These are phyloP conservation scores for Blastomyces percursus DNA, from an alignment of 2,329 filamentous ascomycete genomes.

Conservation along the genomic window DNA sequence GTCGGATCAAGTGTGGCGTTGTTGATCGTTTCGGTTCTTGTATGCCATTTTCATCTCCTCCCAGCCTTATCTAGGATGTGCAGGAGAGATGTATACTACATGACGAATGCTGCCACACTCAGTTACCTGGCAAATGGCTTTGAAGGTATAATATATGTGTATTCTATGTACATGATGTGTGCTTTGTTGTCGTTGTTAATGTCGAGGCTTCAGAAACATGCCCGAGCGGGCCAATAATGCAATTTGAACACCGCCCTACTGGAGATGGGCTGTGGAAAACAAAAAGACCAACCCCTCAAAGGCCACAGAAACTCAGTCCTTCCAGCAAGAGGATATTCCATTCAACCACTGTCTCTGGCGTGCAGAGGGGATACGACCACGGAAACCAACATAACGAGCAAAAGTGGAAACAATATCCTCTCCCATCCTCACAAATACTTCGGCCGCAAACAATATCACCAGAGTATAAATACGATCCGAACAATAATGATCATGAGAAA, in stretches of 20 bases:
- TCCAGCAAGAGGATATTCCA: neutral
- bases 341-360: neutral
- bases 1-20: neutral
- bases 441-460: neutral
- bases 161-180: neutral
- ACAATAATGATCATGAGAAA: neutral
- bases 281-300: neutral
- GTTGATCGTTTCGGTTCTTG: neutral
- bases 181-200: neutral
- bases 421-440: neutral
- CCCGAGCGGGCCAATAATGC: neutral
- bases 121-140: neutral
- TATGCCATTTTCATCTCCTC: neutral
- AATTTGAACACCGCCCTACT: neutral
- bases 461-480: neutral
- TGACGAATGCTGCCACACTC: neutral
- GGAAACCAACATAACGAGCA: neutral
- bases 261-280: neutral
- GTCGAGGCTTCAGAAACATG: neutral
- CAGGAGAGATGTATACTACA: neutral
- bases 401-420: neutral
- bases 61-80: neutral
- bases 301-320: neutral
- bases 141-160: neutral
- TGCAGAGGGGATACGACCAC: neutral